Evolutionary conservation across 768 basidiomycete genomes (phyloP).

Genomic region (Tricholoma hemisulphureum): DNA sequence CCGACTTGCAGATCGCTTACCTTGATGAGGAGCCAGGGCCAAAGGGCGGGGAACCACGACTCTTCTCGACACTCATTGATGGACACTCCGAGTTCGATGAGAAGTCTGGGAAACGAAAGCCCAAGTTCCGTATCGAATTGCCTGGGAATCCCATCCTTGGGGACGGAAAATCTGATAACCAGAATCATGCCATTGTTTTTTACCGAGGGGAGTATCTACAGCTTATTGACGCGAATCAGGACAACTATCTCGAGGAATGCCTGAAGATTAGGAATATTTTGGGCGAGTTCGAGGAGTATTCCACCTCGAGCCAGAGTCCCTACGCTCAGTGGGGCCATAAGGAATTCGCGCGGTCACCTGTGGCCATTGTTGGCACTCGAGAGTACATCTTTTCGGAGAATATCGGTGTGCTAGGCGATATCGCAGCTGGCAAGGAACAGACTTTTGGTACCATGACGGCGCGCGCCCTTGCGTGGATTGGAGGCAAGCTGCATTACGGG

Average conservation of each 20-base stretch:
- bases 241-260: slow-evolving; percentile 99
- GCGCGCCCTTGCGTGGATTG: slow-evolving; percentile 93
- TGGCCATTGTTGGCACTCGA: slow-evolving; percentile 96
- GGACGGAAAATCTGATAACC: slow-evolving; percentile 99
- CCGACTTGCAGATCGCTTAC: slow-evolving; percentile 97
- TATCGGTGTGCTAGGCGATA: slow-evolving; percentile 97
- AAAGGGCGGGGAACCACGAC: slow-evolving; percentile 81
- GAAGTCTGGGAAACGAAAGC: slow-evolving; percentile 82
- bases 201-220: slow-evolving; percentile 99
- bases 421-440: slow-evolving; percentile 99
- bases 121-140: slow-evolving; percentile 96
- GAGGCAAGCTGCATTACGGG: slow-evolving; percentile 97
- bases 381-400: slow-evolving; percentile 99
- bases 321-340: slow-evolving; percentile 96
- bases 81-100: slow-evolving; percentile 96
- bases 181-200: slow-evolving; percentile 99
- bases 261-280: slow-evolving; percentile 97
- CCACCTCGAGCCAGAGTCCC: slow-evolving; percentile 86
- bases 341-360: slow-evolving; percentile 85
- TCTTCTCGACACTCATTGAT: slow-evolving; percentile 94
- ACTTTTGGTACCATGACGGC: slow-evolving; percentile 99
- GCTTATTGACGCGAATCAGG: slow-evolving; percentile 99
- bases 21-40: slow-evolving; percentile 93
- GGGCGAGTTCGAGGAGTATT: slow-evolving; percentile 96
- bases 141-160: slow-evolving; percentile 99